These are phyloP conservation scores for Talaromyces albobiverticillius DNA, from an alignment of 2,329 filamentous ascomycete species.

Conservation along the genomic window DNA sequence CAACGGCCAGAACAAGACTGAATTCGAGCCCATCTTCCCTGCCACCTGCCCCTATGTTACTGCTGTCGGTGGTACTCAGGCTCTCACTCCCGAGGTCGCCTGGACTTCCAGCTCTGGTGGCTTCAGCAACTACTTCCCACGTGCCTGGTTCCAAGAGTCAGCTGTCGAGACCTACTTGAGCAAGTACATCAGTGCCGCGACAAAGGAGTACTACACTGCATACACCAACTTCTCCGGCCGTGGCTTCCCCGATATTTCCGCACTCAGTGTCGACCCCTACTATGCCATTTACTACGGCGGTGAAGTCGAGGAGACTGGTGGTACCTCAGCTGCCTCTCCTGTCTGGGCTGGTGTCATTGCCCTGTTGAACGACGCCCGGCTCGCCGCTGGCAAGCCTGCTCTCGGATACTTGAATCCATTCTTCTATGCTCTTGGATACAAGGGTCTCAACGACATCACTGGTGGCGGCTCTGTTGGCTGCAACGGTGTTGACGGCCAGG, in stretches of 20 bases:
- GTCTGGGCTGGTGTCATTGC: conserved; percentile 58
- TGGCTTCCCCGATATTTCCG: conserved; percentile 61
- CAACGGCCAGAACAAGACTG: conserved; percentile 35
- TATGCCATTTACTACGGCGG: conserved; percentile 28
- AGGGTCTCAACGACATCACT: conserved; percentile 49
- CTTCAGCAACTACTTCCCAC: conserved; percentile 47
- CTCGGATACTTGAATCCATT: conserved; percentile 62
- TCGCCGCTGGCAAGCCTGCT: conserved; percentile 49
- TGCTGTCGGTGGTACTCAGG: conserved; percentile 41
- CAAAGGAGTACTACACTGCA: conserved; percentile 51
- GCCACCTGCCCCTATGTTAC: conserved; percentile 53
- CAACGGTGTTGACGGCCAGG: conserved; percentile 30
- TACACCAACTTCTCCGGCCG: conserved; percentile 51
- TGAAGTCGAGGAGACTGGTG: conserved; percentile 16
- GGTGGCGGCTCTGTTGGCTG: conserved; percentile 34
- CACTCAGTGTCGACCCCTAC: conserved; percentile 49
- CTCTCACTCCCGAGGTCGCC: conserved; percentile 28
- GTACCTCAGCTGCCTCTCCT: conserved; percentile 52
- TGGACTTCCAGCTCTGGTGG: conserved; percentile 40
- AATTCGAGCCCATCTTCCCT: conserved; percentile 52
- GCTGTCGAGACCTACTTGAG: conserved; percentile 41
- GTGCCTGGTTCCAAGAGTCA: conserved; percentile 41
- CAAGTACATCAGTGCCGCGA: conserved; percentile 39
- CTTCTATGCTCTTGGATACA: conserved; percentile 51
- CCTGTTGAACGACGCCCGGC: conserved; percentile 61